Evolutionary conservation across 768 basidiomycete genomes (phyloP), one percentile per base, ranked within the genome.

Genomic region (Austroboletus festivus): DNA sequence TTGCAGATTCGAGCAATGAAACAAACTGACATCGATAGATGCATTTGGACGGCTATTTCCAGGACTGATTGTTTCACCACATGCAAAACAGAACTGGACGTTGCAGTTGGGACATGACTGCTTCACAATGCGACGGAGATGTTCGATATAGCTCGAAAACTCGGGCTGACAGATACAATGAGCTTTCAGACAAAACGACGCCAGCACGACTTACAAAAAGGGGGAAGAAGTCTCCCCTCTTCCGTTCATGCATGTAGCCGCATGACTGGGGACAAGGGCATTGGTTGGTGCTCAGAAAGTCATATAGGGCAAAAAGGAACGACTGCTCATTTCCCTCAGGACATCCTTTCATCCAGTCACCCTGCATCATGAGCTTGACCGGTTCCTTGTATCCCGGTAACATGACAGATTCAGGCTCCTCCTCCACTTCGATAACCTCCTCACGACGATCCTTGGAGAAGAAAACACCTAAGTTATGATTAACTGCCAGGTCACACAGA

Each of bases 311-410:
- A 69, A 96, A 96, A 44, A 96, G 73, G 69, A 87, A 88, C 50
- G 81, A 82, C 62, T 96, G 93, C 65, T 96, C 93, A 59, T 85
- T 83, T 44, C 89, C 90, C 65, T 95, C 93, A 0, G 93, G 93
- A 68, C 93, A 96, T 18, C 93, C 93, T 64, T 89, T 90, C 93
- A 96, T 96, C 92, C 92, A 96, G 62, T 93, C 85, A 22, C 89
- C 90, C 67, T 90, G 88, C 19, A 84, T 84, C 79, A 95, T 82
- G 34, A 93, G 70, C 54, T 80, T 80, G 26, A 82, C 74, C 16
- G 68, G 67, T 47, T 81, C 77, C 34, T 66, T 68, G 47, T 64
- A 72, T 18, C 64, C 67, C 16, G 72, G 65, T 26, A 88, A 62
- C 34, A 63, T 51, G 16, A 70, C 70, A 35, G 63, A 62, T 63